phyloP scores from a whole-genome alignment of 2,329 filamentous ascomycete species.

The Penicillium griseofulvum region DNA sequence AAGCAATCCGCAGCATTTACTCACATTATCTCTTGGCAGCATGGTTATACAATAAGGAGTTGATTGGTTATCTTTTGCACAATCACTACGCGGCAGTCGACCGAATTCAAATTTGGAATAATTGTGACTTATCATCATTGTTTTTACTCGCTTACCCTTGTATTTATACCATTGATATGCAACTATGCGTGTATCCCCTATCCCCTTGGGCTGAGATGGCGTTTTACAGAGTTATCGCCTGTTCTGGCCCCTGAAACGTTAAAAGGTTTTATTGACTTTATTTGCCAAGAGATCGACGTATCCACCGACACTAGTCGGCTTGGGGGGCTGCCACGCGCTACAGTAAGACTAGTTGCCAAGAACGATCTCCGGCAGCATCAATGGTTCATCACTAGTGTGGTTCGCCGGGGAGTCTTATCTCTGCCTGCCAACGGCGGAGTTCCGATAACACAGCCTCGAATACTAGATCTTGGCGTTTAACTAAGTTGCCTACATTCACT shows the following conservation, averaged over 20 bases:
- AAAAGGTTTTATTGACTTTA: slow-evolving; percentile 12
- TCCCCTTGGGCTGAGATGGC: neutral
- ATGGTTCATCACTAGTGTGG: slow-evolving; percentile 10
- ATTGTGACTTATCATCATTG: neutral
- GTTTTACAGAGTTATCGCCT: neutral
- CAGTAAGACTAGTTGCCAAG: slow-evolving; percentile 12
- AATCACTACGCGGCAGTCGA: neutral
- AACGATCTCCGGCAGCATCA: slow-evolving; percentile 11
- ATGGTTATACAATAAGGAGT: neutral
- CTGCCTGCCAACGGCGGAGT: neutral
- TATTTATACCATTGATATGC: neutral
- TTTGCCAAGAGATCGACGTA: slow-evolving; percentile 21
- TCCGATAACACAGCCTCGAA: slow-evolving; percentile 18
- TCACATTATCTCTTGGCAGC: slow-evolving; percentile 3
- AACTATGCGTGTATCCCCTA: neutral
- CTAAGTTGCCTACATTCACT: neutral
- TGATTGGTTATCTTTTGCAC: neutral
- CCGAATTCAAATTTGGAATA: neutral
- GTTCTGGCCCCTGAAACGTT: slow-evolving; percentile 7
- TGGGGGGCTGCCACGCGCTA: slow-evolving; percentile 4
- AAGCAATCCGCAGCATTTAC: neutral
- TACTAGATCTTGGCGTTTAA: slow-evolving; percentile 5
- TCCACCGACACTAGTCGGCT: slow-evolving; percentile 10
- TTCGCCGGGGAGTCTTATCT: slow-evolving; percentile 3
- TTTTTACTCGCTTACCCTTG: neutral